phyloP scores from a whole-genome alignment of 2,329 filamentous ascomycete genomes.

The Fusarium mexicanum region DNA sequence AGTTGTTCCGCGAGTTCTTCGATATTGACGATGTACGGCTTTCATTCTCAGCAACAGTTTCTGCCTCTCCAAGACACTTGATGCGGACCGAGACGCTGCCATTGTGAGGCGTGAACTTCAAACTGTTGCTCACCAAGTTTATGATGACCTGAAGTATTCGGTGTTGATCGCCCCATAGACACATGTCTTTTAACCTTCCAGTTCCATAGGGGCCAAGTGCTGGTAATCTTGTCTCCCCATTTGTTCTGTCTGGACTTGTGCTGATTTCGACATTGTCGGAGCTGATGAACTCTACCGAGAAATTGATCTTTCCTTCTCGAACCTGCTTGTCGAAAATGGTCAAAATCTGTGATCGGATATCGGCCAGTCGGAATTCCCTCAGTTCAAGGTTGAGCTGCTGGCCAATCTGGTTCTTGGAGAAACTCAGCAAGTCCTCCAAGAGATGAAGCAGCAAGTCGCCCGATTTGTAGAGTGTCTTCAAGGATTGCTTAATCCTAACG shows the following conservation, averaged over 20 bases:
- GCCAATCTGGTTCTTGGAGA: slow-evolving; percentile 94
- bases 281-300: slow-evolving; percentile 75
- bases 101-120: slow-evolving; percentile 86
- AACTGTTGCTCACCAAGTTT: slow-evolving; percentile 88
- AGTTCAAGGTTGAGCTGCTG: slow-evolving; percentile 85
- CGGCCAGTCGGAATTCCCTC: slow-evolving; percentile 84
- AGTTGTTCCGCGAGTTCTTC: slow-evolving; percentile 57
- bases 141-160: slow-evolving; percentile 92
- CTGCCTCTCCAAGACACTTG: slow-evolving; percentile 73
- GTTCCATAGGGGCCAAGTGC: slow-evolving; percentile 71
- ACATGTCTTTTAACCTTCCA: slow-evolving; percentile 82
- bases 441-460: slow-evolving; percentile 84
- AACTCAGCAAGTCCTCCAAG: slow-evolving; percentile 88
- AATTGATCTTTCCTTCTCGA: slow-evolving; percentile 78
- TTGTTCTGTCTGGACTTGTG: slow-evolving; percentile 47
- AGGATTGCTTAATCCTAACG: slow-evolving; percentile 78
- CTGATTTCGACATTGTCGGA: slow-evolving; percentile 38
- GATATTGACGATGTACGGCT: slow-evolving; percentile 65
- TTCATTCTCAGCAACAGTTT: slow-evolving; percentile 52
- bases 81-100: slow-evolving; percentile 82
- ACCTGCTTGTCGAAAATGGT: slow-evolving; percentile 93
- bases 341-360: slow-evolving; percentile 82
- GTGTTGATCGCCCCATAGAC: slow-evolving; percentile 91
- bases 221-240: slow-evolving; percentile 56
- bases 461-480: slow-evolving; percentile 83